Evolutionary conservation across 2,329 filamentous ascomycete genomes (phyloP).

Genomic region (Trichoderma koningiopsis): DNA sequence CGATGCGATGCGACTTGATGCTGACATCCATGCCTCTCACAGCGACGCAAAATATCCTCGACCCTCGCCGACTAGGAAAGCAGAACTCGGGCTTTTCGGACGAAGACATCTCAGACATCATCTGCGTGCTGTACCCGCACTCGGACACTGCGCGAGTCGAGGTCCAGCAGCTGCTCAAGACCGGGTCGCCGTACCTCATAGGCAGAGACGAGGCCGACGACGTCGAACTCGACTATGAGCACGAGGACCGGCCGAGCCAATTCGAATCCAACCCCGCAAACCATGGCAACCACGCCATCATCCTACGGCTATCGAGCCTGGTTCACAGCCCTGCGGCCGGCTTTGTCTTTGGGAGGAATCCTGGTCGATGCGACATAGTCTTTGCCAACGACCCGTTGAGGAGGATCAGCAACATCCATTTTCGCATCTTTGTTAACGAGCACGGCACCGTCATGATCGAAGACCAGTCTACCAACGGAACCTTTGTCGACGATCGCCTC

Average conservation of each 20-base stretch:
- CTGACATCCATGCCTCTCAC: background rate
- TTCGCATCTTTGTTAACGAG: slow-evolving; percentile 88
- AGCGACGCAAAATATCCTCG: slow-evolving; percentile 55
- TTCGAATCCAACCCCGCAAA: slow-evolving; percentile 45
- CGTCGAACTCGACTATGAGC: slow-evolving; percentile 53
- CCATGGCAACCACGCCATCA: slow-evolving; percentile 67
- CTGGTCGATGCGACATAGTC: slow-evolving; percentile 69
- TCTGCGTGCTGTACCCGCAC: slow-evolving; percentile 83
- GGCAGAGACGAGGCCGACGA: slow-evolving; percentile 54
- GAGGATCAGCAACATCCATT: slow-evolving; percentile 91
- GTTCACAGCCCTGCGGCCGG: slow-evolving; percentile 70
- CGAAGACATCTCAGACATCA: slow-evolving; percentile 82
- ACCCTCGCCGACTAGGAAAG: slow-evolving; percentile 76
- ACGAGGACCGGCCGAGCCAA: slow-evolving; percentile 52
- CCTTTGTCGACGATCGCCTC: slow-evolving; percentile 74
- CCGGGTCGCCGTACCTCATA: slow-evolving; percentile 53
- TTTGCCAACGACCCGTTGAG: slow-evolving; percentile 67
- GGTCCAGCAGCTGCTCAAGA: slow-evolving; percentile 56
- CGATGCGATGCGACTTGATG: background rate
- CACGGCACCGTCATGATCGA: slow-evolving; percentile 87
- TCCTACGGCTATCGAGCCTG: slow-evolving; percentile 74
- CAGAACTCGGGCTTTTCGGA: slow-evolving; percentile 82
- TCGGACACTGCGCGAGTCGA: slow-evolving; percentile 72
- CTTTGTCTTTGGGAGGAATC: slow-evolving; percentile 85
- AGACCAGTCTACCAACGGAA: slow-evolving; percentile 95